A percentile compares a stretch with the other conserved stretches of the same genome.
These are phyloP conservation scores for Colletotrichum viniferum DNA, from an alignment of 2,329 filamentous ascomycete genomes.

Conservation along the genomic window DNA sequence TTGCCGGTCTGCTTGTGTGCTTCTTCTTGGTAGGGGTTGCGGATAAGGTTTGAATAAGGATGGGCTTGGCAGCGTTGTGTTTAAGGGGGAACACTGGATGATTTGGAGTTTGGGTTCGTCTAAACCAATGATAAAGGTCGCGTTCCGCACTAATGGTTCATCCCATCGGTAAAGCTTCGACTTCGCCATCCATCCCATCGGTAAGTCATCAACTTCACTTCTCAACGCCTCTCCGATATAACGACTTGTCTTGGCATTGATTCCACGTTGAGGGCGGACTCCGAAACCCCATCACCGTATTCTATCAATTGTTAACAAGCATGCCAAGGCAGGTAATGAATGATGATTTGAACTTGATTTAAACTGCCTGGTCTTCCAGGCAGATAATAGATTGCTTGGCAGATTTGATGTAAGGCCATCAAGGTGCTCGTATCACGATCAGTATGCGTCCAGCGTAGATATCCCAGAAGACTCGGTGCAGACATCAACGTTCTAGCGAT, in stretches of 20 bases:
- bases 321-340: background rate
- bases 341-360: background rate
- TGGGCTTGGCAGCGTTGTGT: background rate
- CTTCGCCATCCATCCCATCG: background rate
- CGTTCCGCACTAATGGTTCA: background rate
- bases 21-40: constrained; percentile 1
- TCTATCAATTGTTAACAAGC: accelerated
- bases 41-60: constrained; percentile 5
- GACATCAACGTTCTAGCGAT: background rate
- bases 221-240: background rate
- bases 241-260: background rate
- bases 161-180: background rate
- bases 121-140: background rate
- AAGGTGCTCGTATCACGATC: background rate
- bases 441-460: background rate
- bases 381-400: background rate
- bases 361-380: background rate
- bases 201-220: background rate
- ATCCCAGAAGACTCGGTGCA: background rate
- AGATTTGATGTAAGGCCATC: background rate
- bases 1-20: background rate
- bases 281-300: background rate
- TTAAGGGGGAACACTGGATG: background rate
- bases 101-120: background rate
- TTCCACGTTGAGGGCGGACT: background rate